Evolutionary conservation across 371 early-diverging fungal species (phyloP), one percentile per base, ranked within the genome.

Genomic region (Mucor saturninus): DNA sequence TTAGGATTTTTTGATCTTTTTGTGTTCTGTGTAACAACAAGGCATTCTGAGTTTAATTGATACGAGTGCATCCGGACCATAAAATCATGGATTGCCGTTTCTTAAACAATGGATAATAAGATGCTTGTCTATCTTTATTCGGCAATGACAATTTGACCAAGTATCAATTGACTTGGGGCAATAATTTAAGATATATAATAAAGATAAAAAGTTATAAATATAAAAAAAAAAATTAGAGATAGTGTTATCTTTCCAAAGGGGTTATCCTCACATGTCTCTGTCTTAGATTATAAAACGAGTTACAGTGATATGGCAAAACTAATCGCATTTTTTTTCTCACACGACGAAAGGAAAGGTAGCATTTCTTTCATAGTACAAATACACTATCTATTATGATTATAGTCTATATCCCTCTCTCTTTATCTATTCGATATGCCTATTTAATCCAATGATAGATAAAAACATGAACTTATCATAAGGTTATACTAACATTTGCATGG

Each of bases 1-100:
- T 35, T 35, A 35, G 35, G 8, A 2, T 4, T 4, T 35, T 35
- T 35, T 21, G 21, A 21, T 21, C 21, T 21, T 21, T 35, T 35
- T 35, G 35, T 35, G 35, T 35, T 35, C 8, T 8, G 35, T 35
- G 35, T 35, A 35, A 35, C 35, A 4, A 8, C 1, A 35, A 8
- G 35, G 35, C 35, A 11, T 5, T 42, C 43, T 29, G 51, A 15
- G 21, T 40, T 40, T 14, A 14, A 35, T 52, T 59, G 60, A 51
- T 52, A 51, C 60, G 60, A 51, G 30, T 59, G 59, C 39, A 48
- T 59, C 50, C 50, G 59, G n/a, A 14, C 35, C 35, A 35, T 35
- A 6, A 35, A 35, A 6, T 8, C 35, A 35, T 35, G 4, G 8
- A 35, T 21, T 21, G 35, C 6, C 35, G 35, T 35, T 35, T 35